phyloP scores from a whole-genome alignment of 2,329 filamentous ascomycete genomes.

The Coniella lustricola region DNA sequence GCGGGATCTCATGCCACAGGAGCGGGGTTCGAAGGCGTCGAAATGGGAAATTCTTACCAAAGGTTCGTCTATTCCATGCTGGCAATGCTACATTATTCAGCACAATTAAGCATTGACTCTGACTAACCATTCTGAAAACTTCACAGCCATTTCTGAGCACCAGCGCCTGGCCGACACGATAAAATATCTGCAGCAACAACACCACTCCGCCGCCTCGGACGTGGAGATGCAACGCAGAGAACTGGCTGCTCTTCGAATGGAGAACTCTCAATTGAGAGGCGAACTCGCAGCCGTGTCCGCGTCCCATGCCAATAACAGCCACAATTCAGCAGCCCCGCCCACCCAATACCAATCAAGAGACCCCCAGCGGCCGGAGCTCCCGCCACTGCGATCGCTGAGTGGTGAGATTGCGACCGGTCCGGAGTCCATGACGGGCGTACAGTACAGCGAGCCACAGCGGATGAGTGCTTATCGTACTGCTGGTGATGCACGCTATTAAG shows the following conservation, averaged over 20 bases:
- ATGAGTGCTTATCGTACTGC: constrained; percentile 38
- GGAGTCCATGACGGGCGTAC: constrained; percentile 60
- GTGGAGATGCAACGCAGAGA: constrained; percentile 44
- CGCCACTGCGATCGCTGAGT: constrained; percentile 48
- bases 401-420: constrained; percentile 36
- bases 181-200: constrained; percentile 39
- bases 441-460: constrained; percentile 46
- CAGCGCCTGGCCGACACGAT: constrained; percentile 46
- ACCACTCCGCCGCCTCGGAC: constrained; percentile 34
- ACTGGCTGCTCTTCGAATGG: constrained; percentile 38
- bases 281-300: constrained; percentile 23
- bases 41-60: constrained; percentile 88
- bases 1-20: constrained; percentile 70
- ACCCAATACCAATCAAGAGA: constrained; percentile 24
- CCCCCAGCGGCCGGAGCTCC: constrained; percentile 41
- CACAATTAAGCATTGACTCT: too few species aligned
- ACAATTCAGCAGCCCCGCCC: constrained; percentile 14
- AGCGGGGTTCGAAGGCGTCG: constrained; percentile 75
- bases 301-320: constrained; percentile 19
- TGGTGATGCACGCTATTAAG: constrained; percentile 21
- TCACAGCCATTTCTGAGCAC: constrained; percentile 53
- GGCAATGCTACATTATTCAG: not conserved
- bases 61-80: constrained; percentile 41
- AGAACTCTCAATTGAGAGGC: constrained; percentile 40
- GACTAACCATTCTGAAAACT: too few species aligned